phyloP scores from a whole-genome alignment of 2,329 filamentous ascomycete genomes.

The Venturiaceae sp. region DNA sequence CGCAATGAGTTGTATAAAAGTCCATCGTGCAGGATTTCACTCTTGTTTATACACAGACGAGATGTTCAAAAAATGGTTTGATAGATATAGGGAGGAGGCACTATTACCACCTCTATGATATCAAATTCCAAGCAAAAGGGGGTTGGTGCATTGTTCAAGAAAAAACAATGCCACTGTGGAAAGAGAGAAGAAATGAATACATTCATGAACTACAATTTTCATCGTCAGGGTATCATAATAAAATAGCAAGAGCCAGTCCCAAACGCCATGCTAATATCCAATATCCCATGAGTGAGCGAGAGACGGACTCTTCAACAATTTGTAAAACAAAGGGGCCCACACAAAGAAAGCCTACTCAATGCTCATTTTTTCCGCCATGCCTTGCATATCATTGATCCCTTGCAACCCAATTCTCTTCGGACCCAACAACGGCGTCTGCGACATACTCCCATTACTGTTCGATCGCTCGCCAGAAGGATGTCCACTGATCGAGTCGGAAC shows the following conservation, averaged over 20 bases:
- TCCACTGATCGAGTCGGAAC: constrained; percentile 40
- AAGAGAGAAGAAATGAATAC: too few relatives aligned
- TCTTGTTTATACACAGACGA: not conserved
- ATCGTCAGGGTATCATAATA: too few relatives aligned
- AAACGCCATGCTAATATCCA: not conserved
- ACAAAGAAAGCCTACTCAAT: constrained; percentile 53
- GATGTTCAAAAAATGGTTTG: constrained; percentile 4
- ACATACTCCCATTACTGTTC: constrained; percentile 36
- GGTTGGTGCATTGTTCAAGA: too few relatives aligned
- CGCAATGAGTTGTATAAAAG: constrained; percentile 5
- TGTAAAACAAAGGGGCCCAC: not conserved
- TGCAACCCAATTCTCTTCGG: constrained; percentile 51
- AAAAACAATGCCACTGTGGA: too few relatives aligned
- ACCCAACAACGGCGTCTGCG: constrained; percentile 28
- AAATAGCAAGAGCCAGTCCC: too few relatives aligned
- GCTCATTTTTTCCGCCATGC: constrained; percentile 93
- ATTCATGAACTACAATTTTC: too few relatives aligned
- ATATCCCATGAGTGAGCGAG: not conserved
- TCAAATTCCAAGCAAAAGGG: too few relatives aligned
- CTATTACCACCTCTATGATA: not conserved
- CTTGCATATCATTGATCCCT: constrained; percentile 92
- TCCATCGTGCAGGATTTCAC: not conserved
- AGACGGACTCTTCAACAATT: not conserved
- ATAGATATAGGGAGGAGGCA: not conserved
- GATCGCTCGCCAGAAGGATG: constrained; percentile 27